These are phyloP conservation scores for Paraphaeosphaeria sporulosa DNA, from an alignment of 2,329 filamentous ascomycete species.

Conservation along the genomic window DNA sequence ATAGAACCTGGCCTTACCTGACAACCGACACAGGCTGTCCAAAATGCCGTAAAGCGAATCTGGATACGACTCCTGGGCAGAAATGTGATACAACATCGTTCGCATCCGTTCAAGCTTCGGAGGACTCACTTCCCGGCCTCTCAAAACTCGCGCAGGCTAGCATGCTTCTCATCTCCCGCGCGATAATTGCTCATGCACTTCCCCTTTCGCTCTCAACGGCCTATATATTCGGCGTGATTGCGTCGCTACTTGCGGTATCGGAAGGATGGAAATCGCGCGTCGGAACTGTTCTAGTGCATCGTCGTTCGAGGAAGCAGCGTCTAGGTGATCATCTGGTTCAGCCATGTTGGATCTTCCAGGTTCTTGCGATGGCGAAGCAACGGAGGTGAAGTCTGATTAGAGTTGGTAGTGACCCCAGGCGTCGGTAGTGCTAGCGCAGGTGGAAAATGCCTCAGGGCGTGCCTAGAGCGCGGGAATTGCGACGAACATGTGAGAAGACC, in stretches of 20 bases:
- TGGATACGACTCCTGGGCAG: background rate
- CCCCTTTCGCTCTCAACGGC: background rate
- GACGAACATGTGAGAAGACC: background rate
- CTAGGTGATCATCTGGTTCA: background rate
- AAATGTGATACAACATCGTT: background rate
- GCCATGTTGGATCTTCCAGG: background rate
- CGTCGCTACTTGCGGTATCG: background rate
- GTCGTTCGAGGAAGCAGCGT: background rate
- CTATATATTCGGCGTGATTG: background rate
- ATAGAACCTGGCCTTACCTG: background rate
- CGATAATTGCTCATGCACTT: background rate
- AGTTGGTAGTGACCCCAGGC: background rate
- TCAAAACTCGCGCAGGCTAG: background rate
- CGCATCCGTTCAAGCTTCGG: background rate
- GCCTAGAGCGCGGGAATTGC: background rate
- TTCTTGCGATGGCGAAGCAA: background rate
- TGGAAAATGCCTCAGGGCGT: conserved; percentile 4
- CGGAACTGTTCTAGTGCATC: background rate
- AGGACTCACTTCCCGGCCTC: background rate
- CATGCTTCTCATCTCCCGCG: background rate
- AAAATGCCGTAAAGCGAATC: background rate
- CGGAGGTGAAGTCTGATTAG: conserved; percentile 11
- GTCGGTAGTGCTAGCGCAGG: conserved; percentile 13
- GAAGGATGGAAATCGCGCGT: background rate
- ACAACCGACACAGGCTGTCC: too few species aligned